Percentiles rank a stretch among this genome's conserved stretches.
phyloP scores from a whole-genome alignment of 2,329 filamentous ascomycete genomes.

The Emergomyces orientalis region DNA sequence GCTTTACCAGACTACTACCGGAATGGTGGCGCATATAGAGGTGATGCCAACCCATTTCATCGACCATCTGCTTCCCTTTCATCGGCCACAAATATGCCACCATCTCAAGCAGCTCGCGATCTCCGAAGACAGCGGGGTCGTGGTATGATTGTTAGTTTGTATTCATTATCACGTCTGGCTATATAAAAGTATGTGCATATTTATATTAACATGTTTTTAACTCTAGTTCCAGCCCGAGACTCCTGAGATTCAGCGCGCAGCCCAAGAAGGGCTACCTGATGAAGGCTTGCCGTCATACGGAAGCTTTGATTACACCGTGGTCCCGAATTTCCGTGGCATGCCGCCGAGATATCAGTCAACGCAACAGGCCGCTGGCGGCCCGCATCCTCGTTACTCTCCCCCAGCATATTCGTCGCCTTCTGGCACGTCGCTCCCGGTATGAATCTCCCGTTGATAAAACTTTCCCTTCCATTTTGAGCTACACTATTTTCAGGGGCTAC shows the following conservation, averaged over 20 bases:
- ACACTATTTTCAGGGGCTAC: not conserved
- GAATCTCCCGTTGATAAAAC: not conserved
- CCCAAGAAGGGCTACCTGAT: slow-evolving; percentile 7
- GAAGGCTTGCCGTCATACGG: slow-evolving; percentile 13
- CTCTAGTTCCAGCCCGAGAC: slow-evolving; percentile 13
- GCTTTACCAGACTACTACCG: slow-evolving; percentile 3
- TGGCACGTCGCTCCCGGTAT: slow-evolving; percentile 8
- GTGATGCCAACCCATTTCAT: slow-evolving; percentile 13
- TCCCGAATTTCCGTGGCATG: slow-evolving; percentile 9
- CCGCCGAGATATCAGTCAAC: slow-evolving; percentile 13
- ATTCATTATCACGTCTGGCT: not conserved
- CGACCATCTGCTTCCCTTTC: slow-evolving; percentile 14
- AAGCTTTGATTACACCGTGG: slow-evolving; percentile 12
- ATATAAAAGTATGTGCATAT: not conserved
- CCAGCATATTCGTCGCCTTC: slow-evolving; percentile 16
- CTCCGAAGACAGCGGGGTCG: slow-evolving; percentile 14
- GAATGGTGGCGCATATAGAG: not conserved
- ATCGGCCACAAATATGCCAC: slow-evolving; percentile 5
- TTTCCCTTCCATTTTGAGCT: not conserved
- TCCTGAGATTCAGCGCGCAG: slow-evolving; percentile 7
- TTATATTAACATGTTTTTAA: not conserved
- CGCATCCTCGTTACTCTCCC: slow-evolving; percentile 11
- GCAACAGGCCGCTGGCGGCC: slow-evolving; percentile 7
- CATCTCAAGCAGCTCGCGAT: slow-evolving; percentile 12
- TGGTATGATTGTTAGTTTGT: slow-evolving; percentile 15